Evolutionary conservation across 2,329 filamentous ascomycete genomes (phyloP), one percentile per base, ranked within the genome.

Genomic region (Xylaria sp.): DNA sequence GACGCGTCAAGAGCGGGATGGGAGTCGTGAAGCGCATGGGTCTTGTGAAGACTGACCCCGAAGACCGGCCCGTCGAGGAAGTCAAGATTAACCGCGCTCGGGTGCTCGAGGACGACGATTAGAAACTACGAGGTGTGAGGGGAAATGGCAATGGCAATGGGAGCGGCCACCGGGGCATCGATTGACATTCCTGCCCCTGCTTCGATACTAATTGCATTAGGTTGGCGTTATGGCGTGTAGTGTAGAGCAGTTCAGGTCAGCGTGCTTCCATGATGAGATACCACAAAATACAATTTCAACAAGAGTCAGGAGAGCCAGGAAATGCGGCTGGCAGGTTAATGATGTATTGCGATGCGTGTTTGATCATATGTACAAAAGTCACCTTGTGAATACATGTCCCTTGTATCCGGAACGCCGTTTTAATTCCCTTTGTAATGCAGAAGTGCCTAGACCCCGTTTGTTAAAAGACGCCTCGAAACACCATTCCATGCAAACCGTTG

Each of bases 11-110:
- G 80, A 85, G 79, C 56, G 95, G 95, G 0, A 87, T 98, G 84
- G 82, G 85, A 58, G 83, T 94, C n/a, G 88, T 98, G 27, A 89
- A 92, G 80, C 85, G 92, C 67, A 91, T 99, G 86, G 95, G 93
- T 0, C 75, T 95, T 60, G 92, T 97, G 51, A 92, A 90, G 80
- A 97, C 93, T 0, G 91, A 87, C 23, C 78, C 79, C 7, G 92
- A 94, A 69, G 95, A 98, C 76, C 81, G 89, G 69, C 95, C 95
- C 0, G 78, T 87, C 5, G 90, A 96, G 70, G 88, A 96, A 69
- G 86, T 98, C 56, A 93, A 86, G 79, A 94, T 98, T 63, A 73
- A 92, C 44, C 86, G 80, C 68, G 92, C 92, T 9, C 85, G 83
- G 64, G 81, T 96, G 17, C 73, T 91, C n/a, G 87, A 90, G 67